Percentiles rank a stretch among this genome's conserved stretches.
These are phyloP conservation scores for Rhodomyrtus psidioides DNA, from an alignment of 441 rosid genomes.

Conservation along the genomic window DNA sequence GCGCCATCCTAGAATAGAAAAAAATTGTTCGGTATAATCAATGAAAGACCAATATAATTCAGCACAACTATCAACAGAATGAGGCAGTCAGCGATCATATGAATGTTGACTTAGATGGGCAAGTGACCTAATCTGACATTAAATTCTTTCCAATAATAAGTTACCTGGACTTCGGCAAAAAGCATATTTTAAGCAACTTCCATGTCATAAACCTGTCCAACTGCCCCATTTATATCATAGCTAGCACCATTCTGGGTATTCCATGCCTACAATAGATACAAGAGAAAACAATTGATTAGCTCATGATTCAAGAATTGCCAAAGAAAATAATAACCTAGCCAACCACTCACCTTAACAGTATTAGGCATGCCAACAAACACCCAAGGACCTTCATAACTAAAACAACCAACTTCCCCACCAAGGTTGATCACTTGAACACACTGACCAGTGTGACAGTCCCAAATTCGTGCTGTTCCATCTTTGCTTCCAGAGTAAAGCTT, in stretches of 20 bases:
- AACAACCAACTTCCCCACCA: too few relatives aligned
- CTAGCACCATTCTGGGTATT: slow-evolving; percentile 21
- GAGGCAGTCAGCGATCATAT: neutral
- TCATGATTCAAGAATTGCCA: too few relatives aligned
- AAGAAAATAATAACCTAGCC: too few relatives aligned
- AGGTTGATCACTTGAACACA: too few relatives aligned
- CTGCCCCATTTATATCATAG: slow-evolving; percentile 15
- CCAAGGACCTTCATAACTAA: too few relatives aligned
- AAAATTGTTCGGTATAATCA: neutral
- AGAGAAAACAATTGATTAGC: too few relatives aligned
- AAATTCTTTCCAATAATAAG: neutral
- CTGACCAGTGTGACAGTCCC: too few relatives aligned
- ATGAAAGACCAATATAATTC: neutral
- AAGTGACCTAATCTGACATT: neutral
- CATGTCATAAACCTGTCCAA: slow-evolving; percentile 29
- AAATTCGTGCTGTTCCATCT: too few relatives aligned
- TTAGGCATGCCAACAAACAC: too few relatives aligned
- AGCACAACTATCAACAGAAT: neutral
- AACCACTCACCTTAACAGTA: too few relatives aligned
- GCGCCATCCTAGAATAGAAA: neutral
- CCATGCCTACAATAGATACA: slow-evolving; percentile 24
- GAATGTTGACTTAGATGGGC: neutral
- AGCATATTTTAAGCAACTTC: slow-evolving; percentile 23
- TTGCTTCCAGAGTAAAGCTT: too few relatives aligned
- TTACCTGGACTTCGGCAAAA: slow-evolving; percentile 40